These are phyloP conservation scores for Arthrobotrys entomopaga DNA, from an alignment of 2,329 filamentous ascomycete species.

Conservation along the genomic window DNA sequence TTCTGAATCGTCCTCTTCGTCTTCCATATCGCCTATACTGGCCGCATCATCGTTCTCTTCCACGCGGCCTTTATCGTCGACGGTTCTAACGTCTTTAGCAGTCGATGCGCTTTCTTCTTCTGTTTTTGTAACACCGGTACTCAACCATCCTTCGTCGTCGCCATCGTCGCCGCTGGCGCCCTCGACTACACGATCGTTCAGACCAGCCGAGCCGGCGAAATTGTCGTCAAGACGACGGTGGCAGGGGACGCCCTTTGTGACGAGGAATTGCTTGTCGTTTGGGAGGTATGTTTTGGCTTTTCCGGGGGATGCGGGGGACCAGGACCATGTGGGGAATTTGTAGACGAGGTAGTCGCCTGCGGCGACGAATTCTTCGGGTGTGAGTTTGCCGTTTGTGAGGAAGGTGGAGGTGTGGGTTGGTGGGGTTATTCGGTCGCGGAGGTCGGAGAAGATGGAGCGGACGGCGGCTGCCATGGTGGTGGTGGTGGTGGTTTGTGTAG, in stretches of 20 bases:
- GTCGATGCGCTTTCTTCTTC: constrained; percentile 67
- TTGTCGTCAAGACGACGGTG: constrained; percentile 90
- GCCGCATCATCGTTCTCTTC: constrained; percentile 75
- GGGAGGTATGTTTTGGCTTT: constrained; percentile 85
- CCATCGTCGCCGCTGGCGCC: constrained; percentile 71
- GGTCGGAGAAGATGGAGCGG: constrained; percentile 89
- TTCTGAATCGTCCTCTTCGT: constrained; percentile 91
- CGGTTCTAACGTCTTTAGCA: constrained; percentile 77
- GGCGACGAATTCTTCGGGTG: constrained; percentile 93
- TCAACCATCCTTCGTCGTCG: constrained; percentile 78
- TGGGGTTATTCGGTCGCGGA: constrained; percentile 90
- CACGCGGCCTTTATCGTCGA: constrained; percentile 88
- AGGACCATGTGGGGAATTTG: constrained; percentile 99
- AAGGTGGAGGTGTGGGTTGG: constrained; percentile 92
- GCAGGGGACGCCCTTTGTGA: constrained; percentile 94
- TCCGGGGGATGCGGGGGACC: constrained; percentile 83
- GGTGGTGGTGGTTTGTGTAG: no score
- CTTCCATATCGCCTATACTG: constrained; percentile 92
- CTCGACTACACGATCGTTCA: constrained; percentile 79
- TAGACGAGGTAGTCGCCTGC: constrained; percentile 98
- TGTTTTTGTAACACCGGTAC: constrained; percentile 81
- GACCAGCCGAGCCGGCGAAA: constrained; percentile 73
- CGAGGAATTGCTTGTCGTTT: constrained; percentile 89
- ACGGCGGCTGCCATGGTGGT: constrained; percentile 61
- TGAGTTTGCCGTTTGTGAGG: constrained; percentile 92